Conservation (phyloP, 495 filamentous ascomycete genomes). For the Haplographium delicatum region DNA sequence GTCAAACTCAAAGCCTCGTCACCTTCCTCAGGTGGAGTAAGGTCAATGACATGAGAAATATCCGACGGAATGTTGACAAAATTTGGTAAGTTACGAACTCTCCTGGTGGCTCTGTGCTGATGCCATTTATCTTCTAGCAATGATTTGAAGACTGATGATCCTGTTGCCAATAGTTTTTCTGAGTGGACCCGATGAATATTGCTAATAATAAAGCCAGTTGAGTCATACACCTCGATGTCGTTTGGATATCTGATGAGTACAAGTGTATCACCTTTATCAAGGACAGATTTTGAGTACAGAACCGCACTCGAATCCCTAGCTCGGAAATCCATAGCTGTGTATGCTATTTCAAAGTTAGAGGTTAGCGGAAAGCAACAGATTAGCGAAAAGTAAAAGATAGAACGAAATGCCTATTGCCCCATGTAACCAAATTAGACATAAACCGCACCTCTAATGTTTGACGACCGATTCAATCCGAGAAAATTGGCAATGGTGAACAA, state of each 20-base stretch:
- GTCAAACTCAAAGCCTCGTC: constrained; percentile 49
- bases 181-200: constrained; percentile 31
- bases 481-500: too few relatives aligned
- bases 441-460: too few relatives aligned
- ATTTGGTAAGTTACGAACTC: neutral
- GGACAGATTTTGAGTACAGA: constrained; percentile 1
- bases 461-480: too few relatives aligned
- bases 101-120: neutral
- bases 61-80: constrained; percentile 28
- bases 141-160: constrained; percentile 36
- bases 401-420: too few relatives aligned
- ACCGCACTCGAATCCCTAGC: constrained; percentile 5
- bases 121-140: constrained; percentile 24
- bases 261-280: constrained; percentile 40
- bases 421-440: too few relatives aligned
- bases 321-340: neutral
- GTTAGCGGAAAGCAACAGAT: too few relatives aligned
- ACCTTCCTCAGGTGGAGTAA: constrained; percentile 44
- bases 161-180: constrained; percentile 33
- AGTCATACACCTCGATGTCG: constrained; percentile 8
- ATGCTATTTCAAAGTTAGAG: too few relatives aligned
- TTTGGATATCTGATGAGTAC: constrained; percentile 40
- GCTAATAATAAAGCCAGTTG: constrained; percentile 25
- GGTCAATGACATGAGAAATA: constrained; percentile 46
- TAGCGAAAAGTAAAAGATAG: too few relatives aligned